Evolutionary conservation across 768 basidiomycete genomes (phyloP), one percentile per base, ranked within the genome.

Genomic region (Hypsizygus marmoreus): DNA sequence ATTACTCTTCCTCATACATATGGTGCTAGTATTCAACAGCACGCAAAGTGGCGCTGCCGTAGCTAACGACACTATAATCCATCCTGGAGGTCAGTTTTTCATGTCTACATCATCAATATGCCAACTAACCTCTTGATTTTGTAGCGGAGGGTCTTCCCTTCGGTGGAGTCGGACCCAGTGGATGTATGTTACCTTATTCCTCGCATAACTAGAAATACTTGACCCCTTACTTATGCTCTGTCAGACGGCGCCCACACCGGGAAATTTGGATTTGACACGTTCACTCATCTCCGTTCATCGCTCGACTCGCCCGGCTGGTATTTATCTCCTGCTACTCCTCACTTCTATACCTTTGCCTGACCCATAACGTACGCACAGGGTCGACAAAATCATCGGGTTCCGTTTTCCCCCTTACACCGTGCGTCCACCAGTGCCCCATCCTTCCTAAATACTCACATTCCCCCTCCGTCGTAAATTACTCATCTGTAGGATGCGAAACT

Each of bases 251-350:
- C 75, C 44, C 81, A 87, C 57, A 81, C 83, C 3, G 86, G 90
- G 26, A 90, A 90, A 58, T 86, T 70, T 56, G 69, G 73, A 4
- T 93, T 92, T 53, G 86, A 90, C 49, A 70, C 77, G 58, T 93
- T 94, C 67, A 90, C 88, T 0, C 89, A 92, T 59, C 53, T 78
- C 19, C 77, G 91, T 40, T 60, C 82, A 4, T 78, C 84, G 0
- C 40, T 79, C 26, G 79, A 86, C 50, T 75, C 79, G 17, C 84
- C 86, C 4, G 62, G 71, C 59, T 80, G 77, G 84, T 85, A 50
- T 33, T n/a, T n/a, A 72, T 53, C 42, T 35, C 32, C 13, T 20
- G 39, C 16, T 19, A 20, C 30, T 2, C 17, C n/a, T 19, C 20
- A 19, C 28, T 20, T 14, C 7, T 70, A 75, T 13, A 20, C 14